Percentiles rank a stretch among this genome's conserved stretches.
Conservation (phyloP, 2,329 filamentous ascomycete genomes). For the Ophiocordyceps unilateralis region DNA sequence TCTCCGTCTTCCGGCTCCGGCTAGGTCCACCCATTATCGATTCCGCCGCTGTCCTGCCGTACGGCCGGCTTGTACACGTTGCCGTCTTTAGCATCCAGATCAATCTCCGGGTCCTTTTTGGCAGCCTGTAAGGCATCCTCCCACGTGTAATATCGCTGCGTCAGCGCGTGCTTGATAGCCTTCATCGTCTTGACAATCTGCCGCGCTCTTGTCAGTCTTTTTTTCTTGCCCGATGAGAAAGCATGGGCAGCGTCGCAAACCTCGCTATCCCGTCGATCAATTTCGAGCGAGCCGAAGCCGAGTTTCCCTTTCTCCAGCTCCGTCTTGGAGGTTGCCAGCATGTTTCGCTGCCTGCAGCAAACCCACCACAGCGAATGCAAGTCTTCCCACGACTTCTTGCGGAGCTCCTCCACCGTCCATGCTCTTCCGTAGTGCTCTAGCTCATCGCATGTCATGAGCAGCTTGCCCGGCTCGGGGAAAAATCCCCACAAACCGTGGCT, state of each 20-base stretch:
- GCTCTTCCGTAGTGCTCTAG: constrained; percentile 56
- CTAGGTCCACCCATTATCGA: constrained; percentile 10
- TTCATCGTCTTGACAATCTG: constrained; percentile 66
- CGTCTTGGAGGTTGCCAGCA: constrained; percentile 57
- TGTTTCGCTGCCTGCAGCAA: constrained; percentile 80
- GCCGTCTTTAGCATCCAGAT: constrained; percentile 31
- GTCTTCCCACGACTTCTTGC: constrained; percentile 85
- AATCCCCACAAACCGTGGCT: constrained; percentile 88
- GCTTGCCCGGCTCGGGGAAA: constrained; percentile 54
- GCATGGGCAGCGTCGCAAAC: constrained; percentile 28
- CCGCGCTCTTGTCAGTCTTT: constrained; percentile 4
- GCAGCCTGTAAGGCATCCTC: constrained; percentile 55
- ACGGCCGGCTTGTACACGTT: constrained; percentile 30
- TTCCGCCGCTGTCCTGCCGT: constrained; percentile 17
- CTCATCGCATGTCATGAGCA: constrained; percentile 57
- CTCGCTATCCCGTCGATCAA: constrained; percentile 40
- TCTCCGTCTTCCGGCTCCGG: constrained; percentile 1
- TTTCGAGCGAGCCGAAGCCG: constrained; percentile 58
- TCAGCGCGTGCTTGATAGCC: constrained; percentile 68
- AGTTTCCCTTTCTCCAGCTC: constrained; percentile 53
- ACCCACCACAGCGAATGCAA: constrained; percentile 88
- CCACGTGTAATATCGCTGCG: constrained; percentile 81
- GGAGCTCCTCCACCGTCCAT: constrained; percentile 75
- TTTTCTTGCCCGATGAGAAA: neutral
- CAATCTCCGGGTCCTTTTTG: constrained; percentile 47